A percentile compares a stretch with the other conserved stretches of the same genome.
Conservation (phyloP, 2,329 filamentous ascomycete genomes). For the Exophiala sp. region DNA sequence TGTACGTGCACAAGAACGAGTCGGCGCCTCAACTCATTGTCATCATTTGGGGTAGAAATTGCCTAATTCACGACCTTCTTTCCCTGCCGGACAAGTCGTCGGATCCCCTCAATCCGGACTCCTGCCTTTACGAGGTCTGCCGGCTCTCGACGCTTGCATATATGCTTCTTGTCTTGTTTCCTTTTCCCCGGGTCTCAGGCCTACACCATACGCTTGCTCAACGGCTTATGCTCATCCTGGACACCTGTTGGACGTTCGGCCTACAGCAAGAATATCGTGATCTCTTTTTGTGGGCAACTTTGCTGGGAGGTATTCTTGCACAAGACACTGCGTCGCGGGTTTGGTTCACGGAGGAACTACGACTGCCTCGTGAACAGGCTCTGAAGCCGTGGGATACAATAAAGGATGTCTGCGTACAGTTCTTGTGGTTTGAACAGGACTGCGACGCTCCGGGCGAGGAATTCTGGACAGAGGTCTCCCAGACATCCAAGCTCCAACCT, state of each 20-base stretch:
- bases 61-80: conserved; percentile 7
- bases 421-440: conserved; percentile 12
- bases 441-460: conserved; percentile 5
- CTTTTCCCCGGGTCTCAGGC: conserved; percentile 36
- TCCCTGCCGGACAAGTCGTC: conserved; percentile 2
- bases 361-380: background rate
- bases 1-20: background rate
- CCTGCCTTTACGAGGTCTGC: conserved; percentile 33
- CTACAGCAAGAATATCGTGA: conserved; percentile 30
- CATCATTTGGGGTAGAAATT: conserved; percentile 3
- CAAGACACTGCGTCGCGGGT: conserved; percentile 14
- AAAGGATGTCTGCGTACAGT: background rate
- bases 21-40: background rate
- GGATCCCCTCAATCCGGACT: background rate
- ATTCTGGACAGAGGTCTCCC: conserved; percentile 8
- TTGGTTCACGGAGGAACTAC: background rate
- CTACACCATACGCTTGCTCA: conserved; percentile 32
- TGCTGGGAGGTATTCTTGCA: conserved; percentile 38
- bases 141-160: conserved; percentile 36
- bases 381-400: conserved; percentile 2
- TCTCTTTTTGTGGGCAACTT: conserved; percentile 35
- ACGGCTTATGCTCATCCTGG: conserved; percentile 30
- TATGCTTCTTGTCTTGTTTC: conserved; percentile 38
- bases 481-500: background rate
- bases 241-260: conserved; percentile 19